Conservation (phyloP, 495 filamentous ascomycete species). For the Xylaria nigripes region DNA sequence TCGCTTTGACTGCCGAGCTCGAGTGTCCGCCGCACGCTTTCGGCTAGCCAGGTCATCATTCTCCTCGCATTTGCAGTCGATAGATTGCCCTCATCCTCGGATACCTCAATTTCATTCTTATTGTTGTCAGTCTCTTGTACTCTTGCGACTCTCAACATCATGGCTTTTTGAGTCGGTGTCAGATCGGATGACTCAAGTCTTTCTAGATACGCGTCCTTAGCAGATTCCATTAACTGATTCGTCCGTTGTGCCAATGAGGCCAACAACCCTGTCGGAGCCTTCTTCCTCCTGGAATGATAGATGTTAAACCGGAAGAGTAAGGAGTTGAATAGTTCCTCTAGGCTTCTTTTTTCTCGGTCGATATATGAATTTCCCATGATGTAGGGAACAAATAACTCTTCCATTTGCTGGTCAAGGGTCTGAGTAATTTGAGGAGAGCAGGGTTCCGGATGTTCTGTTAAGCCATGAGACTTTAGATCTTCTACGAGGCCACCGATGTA, state of each 20-base stretch:
- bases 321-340: conserved; percentile 90
- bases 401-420: conserved; percentile 87
- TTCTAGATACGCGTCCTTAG: conserved; percentile 76
- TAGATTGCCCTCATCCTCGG: conserved; percentile 77
- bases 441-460: conserved; percentile 90
- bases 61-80: conserved; percentile 81
- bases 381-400: conserved; percentile 94
- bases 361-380: conserved; percentile 92
- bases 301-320: conserved; percentile 91
- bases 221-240: conserved; percentile 70
- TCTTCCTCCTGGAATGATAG: conserved; percentile 79
- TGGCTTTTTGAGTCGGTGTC: conserved; percentile 71
- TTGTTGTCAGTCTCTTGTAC: conserved; percentile 47
- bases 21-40: conserved; percentile 85
- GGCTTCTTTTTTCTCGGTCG: conserved; percentile 78
- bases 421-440: conserved; percentile 79
- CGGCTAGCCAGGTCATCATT: conserved; percentile 97
- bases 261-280: conserved; percentile 79
- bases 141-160: conserved; percentile 78
- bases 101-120: conserved; percentile 75
- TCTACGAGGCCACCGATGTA: conserved; percentile 83
- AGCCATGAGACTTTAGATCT: conserved; percentile 85
- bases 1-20: conserved; percentile 81
- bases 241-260: conserved; percentile 79
- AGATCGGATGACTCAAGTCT: conserved; percentile 79